Evolutionary conservation across 1,139 yeast genomes (phyloP).

Genomic region (Yamadazyma kanchanaburiensis): DNA sequence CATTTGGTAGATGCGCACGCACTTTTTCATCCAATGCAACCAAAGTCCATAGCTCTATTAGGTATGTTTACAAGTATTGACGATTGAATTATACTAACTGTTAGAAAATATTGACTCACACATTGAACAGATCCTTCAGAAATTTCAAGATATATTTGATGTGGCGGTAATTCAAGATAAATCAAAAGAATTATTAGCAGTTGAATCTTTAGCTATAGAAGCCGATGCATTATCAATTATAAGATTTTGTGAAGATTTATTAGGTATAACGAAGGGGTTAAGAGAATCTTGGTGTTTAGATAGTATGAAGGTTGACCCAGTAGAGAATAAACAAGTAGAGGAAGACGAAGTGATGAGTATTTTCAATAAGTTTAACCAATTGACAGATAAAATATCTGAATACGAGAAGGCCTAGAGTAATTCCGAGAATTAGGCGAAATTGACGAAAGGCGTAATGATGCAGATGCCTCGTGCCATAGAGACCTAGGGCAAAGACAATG

Average conservation of each 20-base stretch:
- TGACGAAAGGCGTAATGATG: too few species aligned
- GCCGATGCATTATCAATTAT: slow-evolving; percentile 50
- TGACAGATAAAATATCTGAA: slow-evolving; percentile 34
- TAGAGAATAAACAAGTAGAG: slow-evolving; percentile 13
- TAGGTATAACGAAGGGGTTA: slow-evolving; percentile 45
- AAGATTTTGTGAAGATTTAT: slow-evolving; percentile 50
- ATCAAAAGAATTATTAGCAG: slow-evolving; percentile 49
- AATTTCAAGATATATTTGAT: slow-evolving; percentile 44
- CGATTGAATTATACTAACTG: slow-evolving; percentile 15
- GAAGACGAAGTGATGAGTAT: slow-evolving; percentile 25
- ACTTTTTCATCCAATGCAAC: too few species aligned
- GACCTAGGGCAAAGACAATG: too few species aligned
- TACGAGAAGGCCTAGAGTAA: too few species aligned
- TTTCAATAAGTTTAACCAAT: slow-evolving; percentile 36
- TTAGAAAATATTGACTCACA: slow-evolving; percentile 39
- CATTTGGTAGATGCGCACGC: not conserved
- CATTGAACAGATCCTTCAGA: slow-evolving; percentile 40
- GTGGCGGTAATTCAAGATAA: slow-evolving; percentile 42
- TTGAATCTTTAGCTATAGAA: slow-evolving; percentile 55
- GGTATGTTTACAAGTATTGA: slow-evolving; percentile 33
- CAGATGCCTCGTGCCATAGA: too few species aligned
- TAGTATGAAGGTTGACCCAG: slow-evolving; percentile 37
- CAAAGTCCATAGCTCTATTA: slow-evolving; percentile 40
- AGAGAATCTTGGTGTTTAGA: slow-evolving; percentile 60
- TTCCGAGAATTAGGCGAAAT: too few species aligned